Evolutionary conservation across 371 early-diverging fungal genomes (phyloP), one percentile per base, ranked within the genome.

Genomic region (Syncephalastrum sp.): DNA sequence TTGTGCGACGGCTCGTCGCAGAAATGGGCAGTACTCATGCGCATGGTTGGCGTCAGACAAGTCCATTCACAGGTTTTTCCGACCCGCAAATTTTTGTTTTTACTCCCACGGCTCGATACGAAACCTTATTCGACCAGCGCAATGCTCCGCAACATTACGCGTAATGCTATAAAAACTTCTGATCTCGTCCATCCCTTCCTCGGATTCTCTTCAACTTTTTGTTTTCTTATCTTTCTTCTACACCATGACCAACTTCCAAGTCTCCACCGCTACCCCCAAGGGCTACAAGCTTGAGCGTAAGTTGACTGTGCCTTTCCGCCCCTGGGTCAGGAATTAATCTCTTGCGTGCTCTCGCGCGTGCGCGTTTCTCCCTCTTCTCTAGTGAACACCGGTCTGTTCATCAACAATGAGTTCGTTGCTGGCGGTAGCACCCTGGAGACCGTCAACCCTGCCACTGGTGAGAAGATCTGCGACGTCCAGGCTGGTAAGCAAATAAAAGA

Each of bases 321-420:
- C 38, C 8, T 42, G 3, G 17, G 12, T 47, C 15, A 8, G 3
- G 23, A n/a, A 4, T 6, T 12, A 10, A 43, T 41, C 19, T 25
- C 19, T 33, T 19, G 25, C 38, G 8, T 17, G 13, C 7, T 19
- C 27, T 45, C 15, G 15, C 43, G 21, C 21, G 8, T 16, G 12
- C 15, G 10, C 38, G 24, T 24, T 23, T 8, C 25, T 17, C 13
- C 19, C 12, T 42, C 23, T 42, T 17, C 44, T 47, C 17, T 60
- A 79, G 79, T 79, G 54, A 61, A 76, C 56, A 82, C 81, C 33
- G 79, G 80, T 65, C 62, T 82, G 19, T 82, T 82, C 63, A 82
- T 82, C 45, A 82, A 82, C 61, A 80, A 80, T 57, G 69, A 82
- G 43, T 82, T 80, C 38, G 77, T 82, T 47, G 65, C 60, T 47